Conservation (phyloP, 2,329 filamentous ascomycete genomes). For the Aquanectria penicillioides region DNA sequence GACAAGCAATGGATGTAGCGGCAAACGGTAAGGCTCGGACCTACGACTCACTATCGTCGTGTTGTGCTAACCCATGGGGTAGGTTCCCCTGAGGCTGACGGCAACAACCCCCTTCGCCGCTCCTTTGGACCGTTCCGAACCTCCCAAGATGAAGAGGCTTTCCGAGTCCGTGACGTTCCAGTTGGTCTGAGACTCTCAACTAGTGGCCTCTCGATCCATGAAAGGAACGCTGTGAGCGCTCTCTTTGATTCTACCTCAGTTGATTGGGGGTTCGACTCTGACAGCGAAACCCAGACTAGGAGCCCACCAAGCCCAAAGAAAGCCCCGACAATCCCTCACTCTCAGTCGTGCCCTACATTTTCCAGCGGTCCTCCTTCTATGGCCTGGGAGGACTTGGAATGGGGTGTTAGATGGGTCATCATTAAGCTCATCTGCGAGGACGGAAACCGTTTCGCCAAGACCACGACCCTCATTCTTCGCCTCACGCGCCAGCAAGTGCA, state of each 20-base stretch:
- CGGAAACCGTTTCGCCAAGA: conserved; percentile 32
- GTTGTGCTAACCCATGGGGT: not conserved
- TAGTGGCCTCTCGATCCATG: not conserved
- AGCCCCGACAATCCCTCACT: not conserved
- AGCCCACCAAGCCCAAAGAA: not conserved
- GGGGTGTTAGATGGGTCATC: conserved; percentile 41
- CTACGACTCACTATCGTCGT: not conserved
- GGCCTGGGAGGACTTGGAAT: conserved; percentile 37
- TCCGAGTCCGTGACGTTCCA: too few species aligned
- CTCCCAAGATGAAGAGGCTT: too few species aligned
- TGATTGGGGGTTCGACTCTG: conserved; percentile 24
- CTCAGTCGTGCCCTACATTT: not conserved
- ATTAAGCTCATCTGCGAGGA: conserved; percentile 33
- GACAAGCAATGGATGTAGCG: not conserved
- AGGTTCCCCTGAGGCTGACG: not conserved
- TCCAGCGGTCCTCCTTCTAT: too few species aligned
- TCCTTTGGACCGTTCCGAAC: too few species aligned
- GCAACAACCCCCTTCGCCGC: too few species aligned
- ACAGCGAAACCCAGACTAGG: not conserved
- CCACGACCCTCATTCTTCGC: conserved; percentile 25
- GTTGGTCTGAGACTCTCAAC: too few species aligned
- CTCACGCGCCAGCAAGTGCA: conserved; percentile 34
- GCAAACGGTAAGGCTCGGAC: not conserved
- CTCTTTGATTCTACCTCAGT: conserved; percentile 20
- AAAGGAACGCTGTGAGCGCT: not conserved